These are phyloP conservation scores for Trametes cingulata DNA, from an alignment of 768 basidiomycete species.

Conservation along the genomic window DNA sequence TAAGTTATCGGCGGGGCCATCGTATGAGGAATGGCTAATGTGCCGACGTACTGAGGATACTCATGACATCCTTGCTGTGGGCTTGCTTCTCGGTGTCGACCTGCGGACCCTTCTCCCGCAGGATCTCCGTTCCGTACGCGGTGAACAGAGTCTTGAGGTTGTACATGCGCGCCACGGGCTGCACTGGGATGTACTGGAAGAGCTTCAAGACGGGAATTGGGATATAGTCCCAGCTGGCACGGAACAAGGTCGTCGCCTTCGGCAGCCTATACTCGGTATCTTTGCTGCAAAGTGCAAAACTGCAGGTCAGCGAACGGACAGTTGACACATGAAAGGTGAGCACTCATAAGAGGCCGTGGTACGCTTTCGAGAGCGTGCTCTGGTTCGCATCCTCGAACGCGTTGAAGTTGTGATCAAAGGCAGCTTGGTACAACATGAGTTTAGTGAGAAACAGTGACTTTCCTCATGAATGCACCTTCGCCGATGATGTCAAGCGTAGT, in stretches of 20 bases:
- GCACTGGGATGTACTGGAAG: constrained; percentile 18
- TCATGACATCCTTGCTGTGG: constrained; percentile 25
- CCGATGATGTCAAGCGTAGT: constrained; percentile 28
- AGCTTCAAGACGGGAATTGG: constrained; percentile 14
- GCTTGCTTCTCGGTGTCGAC: constrained; percentile 4
- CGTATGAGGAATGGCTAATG: background rate
- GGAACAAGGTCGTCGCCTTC: constrained; percentile 13
- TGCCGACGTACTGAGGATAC: constrained; percentile 18
- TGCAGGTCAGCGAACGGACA: background rate
- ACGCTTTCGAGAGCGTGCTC: constrained; percentile 18
- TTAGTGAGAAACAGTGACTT: background rate
- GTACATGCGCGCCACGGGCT: constrained; percentile 8
- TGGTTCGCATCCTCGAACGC: constrained; percentile 12
- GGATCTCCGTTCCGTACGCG: constrained; percentile 5
- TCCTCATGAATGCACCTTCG: constrained; percentile 2
- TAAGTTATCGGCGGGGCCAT: too few relatives aligned
- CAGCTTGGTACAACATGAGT: constrained; percentile 9
- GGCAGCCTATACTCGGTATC: constrained; percentile 12
- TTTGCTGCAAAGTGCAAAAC: background rate
- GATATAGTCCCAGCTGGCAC: constrained; percentile 24
- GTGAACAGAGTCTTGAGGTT: constrained; percentile 6
- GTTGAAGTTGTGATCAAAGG: constrained; percentile 25
- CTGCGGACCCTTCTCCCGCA: constrained; percentile 7
- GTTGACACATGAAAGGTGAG: background rate
- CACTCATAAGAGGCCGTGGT: constrained; percentile 22